Percentiles rank a stretch among this genome's conserved stretches.
phyloP scores from a whole-genome alignment of 441 rosid genomes.

The Gossypium aridum region DNA sequence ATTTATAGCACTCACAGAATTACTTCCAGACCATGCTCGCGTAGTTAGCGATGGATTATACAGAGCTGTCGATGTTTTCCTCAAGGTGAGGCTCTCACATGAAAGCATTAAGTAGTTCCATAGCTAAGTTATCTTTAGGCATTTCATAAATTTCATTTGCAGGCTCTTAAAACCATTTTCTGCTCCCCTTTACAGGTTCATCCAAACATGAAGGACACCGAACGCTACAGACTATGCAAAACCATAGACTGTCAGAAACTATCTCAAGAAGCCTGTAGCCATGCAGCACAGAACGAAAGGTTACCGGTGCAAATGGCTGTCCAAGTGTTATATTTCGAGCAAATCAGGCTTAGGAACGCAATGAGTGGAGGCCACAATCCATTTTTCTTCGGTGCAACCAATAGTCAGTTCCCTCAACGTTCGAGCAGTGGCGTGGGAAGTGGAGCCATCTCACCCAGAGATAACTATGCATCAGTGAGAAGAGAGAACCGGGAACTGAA shows the following conservation, averaged over 20 bases:
- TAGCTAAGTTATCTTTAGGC: background rate
- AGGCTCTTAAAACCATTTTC: background rate
- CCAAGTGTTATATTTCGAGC: constrained; percentile 88
- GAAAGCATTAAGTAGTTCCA: constrained; percentile 2
- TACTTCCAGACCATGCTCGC: constrained; percentile 93
- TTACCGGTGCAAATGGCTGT: constrained; percentile 94
- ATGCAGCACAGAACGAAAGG: constrained; percentile 90
- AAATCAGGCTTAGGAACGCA: constrained; percentile 81
- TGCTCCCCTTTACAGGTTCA: constrained; percentile 33
- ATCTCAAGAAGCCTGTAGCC: constrained; percentile 96
- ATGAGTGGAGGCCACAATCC: constrained; percentile 82
- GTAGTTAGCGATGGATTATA: constrained; percentile 76
- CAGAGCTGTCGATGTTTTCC: constrained; percentile 85
- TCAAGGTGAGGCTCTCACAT: constrained; percentile 41
- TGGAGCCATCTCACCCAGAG: constrained; percentile 94
- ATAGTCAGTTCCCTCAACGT: constrained; percentile 76
- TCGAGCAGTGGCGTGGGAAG: constrained; percentile 86
- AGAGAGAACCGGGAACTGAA: constrained; percentile 92
- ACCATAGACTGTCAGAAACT: constrained; percentile 88
- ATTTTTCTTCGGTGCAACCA: constrained; percentile 59
- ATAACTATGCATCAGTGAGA: constrained; percentile 88
- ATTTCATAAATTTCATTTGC: background rate
- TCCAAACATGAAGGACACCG: constrained; percentile 82
- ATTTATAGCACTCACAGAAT: constrained; percentile 75
- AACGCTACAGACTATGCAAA: constrained; percentile 80